These are phyloP conservation scores for Pyricularia grisea DNA, from an alignment of 2,329 filamentous ascomycete genomes.

Conservation along the genomic window DNA sequence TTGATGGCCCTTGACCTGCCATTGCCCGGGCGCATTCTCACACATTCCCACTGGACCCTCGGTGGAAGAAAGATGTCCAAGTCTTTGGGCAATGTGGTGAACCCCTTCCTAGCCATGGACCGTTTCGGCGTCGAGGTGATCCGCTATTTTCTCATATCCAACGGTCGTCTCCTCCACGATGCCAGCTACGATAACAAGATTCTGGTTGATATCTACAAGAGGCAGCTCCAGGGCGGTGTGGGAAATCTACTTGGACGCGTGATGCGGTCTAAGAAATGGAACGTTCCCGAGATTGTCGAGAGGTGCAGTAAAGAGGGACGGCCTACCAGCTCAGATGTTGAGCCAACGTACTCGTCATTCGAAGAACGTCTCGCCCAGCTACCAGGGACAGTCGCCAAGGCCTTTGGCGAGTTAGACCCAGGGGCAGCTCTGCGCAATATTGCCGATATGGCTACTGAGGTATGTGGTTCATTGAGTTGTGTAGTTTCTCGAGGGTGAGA, in stretches of 20 bases:
- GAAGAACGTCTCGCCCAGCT: not conserved
- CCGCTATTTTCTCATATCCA: constrained; percentile 78
- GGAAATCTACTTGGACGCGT: constrained; percentile 74
- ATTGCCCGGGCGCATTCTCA: constrained; percentile 68
- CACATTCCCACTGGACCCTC: constrained; percentile 94
- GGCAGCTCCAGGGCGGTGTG: constrained; percentile 64
- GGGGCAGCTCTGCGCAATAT: constrained; percentile 56
- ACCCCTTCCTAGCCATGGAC: constrained; percentile 84
- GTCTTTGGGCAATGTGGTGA: constrained; percentile 87
- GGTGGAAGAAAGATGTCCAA: constrained; percentile 93
- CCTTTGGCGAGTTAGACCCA: constrained; percentile 57
- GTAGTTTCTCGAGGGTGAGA: not conserved
- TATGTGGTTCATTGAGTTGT: not conserved
- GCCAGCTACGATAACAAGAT: constrained; percentile 74
- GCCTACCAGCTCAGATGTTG: constrained; percentile 8
- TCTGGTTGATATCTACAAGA: constrained; percentile 70
- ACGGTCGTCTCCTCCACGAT: constrained; percentile 69
- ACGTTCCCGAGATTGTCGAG: constrained; percentile 47
- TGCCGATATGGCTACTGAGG: constrained; percentile 42
- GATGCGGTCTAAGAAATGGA: constrained; percentile 60
- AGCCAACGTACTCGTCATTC: not conserved
- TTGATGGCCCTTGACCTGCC: constrained; percentile 80
- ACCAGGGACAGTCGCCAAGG: constrained; percentile 25
- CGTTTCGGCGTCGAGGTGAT: constrained; percentile 81
- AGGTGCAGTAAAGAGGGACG: constrained; percentile 14